Percentiles rank a stretch among this genome's conserved stretches.
These are phyloP conservation scores for Rhizopogon roseolus DNA, from an alignment of 768 basidiomycete genomes.

Conservation along the genomic window DNA sequence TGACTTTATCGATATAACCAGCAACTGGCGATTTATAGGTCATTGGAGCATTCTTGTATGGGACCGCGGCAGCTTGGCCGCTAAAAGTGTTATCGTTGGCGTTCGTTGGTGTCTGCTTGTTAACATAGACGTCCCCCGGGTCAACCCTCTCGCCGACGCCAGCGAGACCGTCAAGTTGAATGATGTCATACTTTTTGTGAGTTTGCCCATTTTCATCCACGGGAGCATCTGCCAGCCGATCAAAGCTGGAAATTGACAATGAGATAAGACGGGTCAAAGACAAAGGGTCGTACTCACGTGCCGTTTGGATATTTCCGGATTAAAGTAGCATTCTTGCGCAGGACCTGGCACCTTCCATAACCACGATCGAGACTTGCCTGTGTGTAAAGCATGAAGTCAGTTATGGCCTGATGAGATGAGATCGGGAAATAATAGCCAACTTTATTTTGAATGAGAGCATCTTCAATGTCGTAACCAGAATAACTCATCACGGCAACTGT, in stretches of 20 bases:
- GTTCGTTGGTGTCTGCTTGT: conserved; percentile 94
- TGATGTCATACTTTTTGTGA: conserved; percentile 83
- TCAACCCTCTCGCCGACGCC: conserved; percentile 93
- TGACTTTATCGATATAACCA: conserved; percentile 94
- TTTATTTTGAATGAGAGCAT: conserved; percentile 94
- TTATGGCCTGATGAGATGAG: background rate
- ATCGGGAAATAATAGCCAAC: conserved; percentile 30
- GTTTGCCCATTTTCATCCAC: conserved; percentile 75
- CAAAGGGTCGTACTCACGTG: conserved; percentile 57
- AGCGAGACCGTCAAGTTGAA: conserved; percentile 90
- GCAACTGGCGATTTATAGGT: conserved; percentile 91
- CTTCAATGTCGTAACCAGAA: conserved; percentile 99
- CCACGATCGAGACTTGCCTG: conserved; percentile 95
- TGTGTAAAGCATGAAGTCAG: conserved; percentile 2
- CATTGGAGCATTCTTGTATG: conserved; percentile 91
- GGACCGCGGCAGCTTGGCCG: conserved; percentile 75
- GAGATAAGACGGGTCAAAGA: conserved; percentile 1
- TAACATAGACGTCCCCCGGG: conserved; percentile 91
- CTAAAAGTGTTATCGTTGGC: conserved; percentile 89
- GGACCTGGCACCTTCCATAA: conserved; percentile 95
- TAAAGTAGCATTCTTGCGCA: conserved; percentile 92
- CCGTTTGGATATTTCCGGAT: conserved; percentile 97
- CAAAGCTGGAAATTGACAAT: conserved; percentile 49
- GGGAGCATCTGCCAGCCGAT: conserved; percentile 92
- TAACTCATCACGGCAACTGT: conserved; percentile 99